Percentiles rank a stretch among this genome's conserved stretches.
Evolutionary conservation across 192 early-diverging fungal genomes (phyloP).

Genomic region (Rhizophlyctis rosea): DNA sequence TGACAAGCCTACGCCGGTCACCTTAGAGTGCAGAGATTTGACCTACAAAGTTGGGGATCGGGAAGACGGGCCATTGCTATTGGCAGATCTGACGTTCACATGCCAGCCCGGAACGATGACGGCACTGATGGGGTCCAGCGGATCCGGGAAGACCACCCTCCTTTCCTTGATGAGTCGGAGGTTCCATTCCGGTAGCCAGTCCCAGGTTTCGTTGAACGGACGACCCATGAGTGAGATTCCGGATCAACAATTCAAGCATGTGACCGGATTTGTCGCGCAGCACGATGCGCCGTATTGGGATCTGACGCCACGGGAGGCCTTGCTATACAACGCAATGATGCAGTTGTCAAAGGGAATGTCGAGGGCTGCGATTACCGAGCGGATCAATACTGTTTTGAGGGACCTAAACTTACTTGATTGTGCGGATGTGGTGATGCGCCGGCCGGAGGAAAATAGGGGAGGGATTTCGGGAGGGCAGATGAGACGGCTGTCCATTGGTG

Average conservation of each 20-base stretch:
- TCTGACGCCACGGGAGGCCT: conserved; percentile 42
- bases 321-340: conserved; percentile 38
- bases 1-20: conserved; percentile 20
- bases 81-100: conserved; percentile 17
- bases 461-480: conserved; percentile 70
- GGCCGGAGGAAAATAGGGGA: conserved; percentile 20
- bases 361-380: conserved; percentile 22
- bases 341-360: conserved; percentile 33
- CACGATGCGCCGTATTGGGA: conserved; percentile 33
- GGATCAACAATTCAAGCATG: too few species aligned
- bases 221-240: too few species aligned
- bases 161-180: conserved; percentile 23
- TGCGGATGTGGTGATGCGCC: conserved; percentile 41
- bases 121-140: conserved; percentile 59
- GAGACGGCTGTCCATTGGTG: conserved; percentile 70
- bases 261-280: conserved; percentile 34
- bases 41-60: conserved; percentile 18
- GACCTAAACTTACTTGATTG: conserved; percentile 44
- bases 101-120: conserved; percentile 70
- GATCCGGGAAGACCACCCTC: conserved; percentile 47
- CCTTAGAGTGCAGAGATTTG: conserved; percentile 17
- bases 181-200: too few species aligned
- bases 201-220: conserved; percentile 40
- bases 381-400: conserved; percentile 33
- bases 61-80: conserved; percentile 7